Conservation (phyloP, 352 stramenopile species). For the Globisporangium emineosum region DNA sequence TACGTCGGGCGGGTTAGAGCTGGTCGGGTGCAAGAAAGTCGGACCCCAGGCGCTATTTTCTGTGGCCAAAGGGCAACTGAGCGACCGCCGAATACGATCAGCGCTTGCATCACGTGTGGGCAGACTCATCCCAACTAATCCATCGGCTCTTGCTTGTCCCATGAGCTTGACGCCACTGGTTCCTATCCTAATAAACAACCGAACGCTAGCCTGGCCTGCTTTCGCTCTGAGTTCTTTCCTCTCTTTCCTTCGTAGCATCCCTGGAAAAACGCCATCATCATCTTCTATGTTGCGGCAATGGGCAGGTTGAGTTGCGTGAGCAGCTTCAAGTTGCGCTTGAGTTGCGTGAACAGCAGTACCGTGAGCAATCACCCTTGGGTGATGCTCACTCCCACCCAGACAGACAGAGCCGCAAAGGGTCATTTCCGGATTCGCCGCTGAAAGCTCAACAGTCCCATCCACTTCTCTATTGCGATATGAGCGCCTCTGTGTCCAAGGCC, state of each 20-base stretch:
- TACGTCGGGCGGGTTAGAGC: no score
- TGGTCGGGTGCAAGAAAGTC: no score
- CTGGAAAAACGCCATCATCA: background rate
- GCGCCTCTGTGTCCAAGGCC: slow-evolving; percentile 1
- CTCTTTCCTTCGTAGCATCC: background rate
- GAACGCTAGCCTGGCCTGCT: background rate
- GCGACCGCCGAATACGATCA: no score
- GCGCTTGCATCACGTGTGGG: no score
- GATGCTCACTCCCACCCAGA: background rate
- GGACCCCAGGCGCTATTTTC: no score
- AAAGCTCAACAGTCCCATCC: background rate
- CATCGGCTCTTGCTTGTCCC: no score
- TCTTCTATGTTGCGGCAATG: background rate
- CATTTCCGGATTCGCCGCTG: background rate
- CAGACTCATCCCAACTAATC: no score
- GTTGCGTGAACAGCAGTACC: background rate
- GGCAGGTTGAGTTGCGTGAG: no score
- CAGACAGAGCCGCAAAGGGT: background rate
- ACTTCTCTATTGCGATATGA: no score
- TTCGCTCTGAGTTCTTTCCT: background rate
- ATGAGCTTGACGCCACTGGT: no score
- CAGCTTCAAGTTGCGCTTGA: background rate
- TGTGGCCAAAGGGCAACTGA: no score
- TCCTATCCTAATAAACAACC: no score
- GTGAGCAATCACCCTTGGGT: background rate